Evolutionary conservation across 2,329 filamentous ascomycete genomes (phyloP).

Genomic region (Colletotrichum kahawae): DNA sequence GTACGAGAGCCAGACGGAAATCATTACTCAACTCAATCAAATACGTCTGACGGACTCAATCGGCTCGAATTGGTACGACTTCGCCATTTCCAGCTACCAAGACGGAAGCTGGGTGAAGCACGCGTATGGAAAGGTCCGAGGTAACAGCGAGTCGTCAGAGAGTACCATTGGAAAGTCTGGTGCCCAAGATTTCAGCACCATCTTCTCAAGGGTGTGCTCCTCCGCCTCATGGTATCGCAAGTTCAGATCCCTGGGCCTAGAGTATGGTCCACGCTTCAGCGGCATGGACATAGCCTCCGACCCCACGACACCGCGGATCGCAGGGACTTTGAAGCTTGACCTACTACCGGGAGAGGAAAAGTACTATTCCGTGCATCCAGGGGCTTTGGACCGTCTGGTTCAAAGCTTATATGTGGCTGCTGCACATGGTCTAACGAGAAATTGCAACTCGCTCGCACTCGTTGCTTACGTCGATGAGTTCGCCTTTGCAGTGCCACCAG

Average conservation of each 20-base stretch:
- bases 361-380: background rate
- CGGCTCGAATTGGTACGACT: slow-evolving; percentile 8
- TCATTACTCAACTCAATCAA: background rate
- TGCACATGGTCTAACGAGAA: background rate
- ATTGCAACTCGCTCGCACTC: background rate
- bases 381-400: background rate
- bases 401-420: background rate
- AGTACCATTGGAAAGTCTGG: background rate
- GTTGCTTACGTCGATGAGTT: slow-evolving; percentile 3
- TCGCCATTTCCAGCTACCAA: background rate
- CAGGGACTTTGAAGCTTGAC: background rate
- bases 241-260: background rate
- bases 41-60: background rate
- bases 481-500: background rate
- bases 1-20: background rate
- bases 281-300: background rate
- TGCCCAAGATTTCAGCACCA: background rate
- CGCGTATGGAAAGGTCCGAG: background rate
- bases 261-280: slow-evolving; percentile 7
- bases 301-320: background rate
- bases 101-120: slow-evolving; percentile 3
- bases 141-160: background rate
- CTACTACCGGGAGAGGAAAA: background rate
- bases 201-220: background rate
- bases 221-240: slow-evolving; percentile 3